Evolutionary conservation across 1,284 basidiomycete genomes (phyloP).

Genomic region (Abortiporus biennis): DNA sequence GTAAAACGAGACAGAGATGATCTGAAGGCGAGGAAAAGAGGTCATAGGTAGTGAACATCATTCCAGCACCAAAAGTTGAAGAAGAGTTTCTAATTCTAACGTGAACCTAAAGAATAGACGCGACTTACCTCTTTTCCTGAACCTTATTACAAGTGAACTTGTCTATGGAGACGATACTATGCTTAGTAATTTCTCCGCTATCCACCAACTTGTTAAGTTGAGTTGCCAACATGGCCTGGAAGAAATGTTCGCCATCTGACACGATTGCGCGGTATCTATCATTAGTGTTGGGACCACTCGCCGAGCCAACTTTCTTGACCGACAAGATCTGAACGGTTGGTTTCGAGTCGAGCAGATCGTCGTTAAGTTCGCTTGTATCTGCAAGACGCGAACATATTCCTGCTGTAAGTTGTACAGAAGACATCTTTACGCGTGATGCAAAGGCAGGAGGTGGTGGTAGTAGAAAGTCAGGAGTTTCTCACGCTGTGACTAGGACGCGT

Average conservation of each 20-base stretch:
- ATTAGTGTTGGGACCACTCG: conserved; percentile 34
- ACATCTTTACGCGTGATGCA: conserved; percentile 18
- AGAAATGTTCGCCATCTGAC: conserved; percentile 78
- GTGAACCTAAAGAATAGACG: no score
- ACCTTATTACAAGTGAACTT: conserved; percentile 83
- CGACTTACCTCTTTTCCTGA: conserved; percentile 74
- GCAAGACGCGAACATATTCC: conserved; percentile 52
- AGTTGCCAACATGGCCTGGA: conserved; percentile 94
- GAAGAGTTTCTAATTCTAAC: no score
- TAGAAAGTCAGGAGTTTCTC: no score
- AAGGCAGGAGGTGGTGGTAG: no score
- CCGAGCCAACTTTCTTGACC: conserved; percentile 63
- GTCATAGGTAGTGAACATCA: no score
- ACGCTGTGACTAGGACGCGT: no score
- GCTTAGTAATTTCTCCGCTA: conserved; percentile 62
- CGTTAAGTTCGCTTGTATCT: conserved; percentile 40
- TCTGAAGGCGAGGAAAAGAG: no score
- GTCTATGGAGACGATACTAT: conserved; percentile 71
- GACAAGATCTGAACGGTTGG: conserved; percentile 79
- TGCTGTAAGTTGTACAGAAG: conserved; percentile 40
- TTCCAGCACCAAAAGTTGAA: background rate
- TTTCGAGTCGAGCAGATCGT: conserved; percentile 44
- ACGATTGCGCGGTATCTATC: conserved; percentile 71
- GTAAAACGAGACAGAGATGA: background rate
- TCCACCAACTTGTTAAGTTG: conserved; percentile 81